phyloP scores from a whole-genome alignment of 106 monocot species.

The Phalaenopsis aphrodite region DNA sequence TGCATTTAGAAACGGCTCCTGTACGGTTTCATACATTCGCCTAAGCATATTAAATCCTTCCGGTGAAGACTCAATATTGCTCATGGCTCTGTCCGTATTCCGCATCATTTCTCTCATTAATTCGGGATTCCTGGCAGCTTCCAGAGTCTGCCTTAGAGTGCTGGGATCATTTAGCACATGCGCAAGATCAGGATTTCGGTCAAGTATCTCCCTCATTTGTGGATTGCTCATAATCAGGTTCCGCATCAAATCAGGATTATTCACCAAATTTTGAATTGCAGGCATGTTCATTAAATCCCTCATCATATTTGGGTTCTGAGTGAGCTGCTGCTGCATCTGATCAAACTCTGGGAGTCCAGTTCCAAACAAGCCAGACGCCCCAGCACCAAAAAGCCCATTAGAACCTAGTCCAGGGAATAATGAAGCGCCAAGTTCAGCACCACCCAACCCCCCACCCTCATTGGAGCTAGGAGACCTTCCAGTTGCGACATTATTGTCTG shows the following conservation, averaged over 20 bases:
- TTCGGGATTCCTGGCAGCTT: conserved; percentile 92
- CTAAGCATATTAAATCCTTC: conserved; percentile 98
- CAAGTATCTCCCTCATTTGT: conserved; percentile 89
- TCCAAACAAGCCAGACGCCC: conserved; percentile 43
- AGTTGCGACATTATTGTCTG: conserved; percentile 6
- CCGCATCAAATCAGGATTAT: conserved; percentile 82
- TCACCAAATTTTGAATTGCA: conserved; percentile 68
- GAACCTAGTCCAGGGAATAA: conserved; percentile 52
- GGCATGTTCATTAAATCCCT: conserved; percentile 93
- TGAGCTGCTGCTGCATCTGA: conserved; percentile 75
- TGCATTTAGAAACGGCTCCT: conserved; percentile 93
- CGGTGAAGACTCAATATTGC: conserved; percentile 94
- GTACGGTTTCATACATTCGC: conserved; percentile 94
- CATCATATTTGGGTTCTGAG: conserved; percentile 86
- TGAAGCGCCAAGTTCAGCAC: conserved; percentile 29
- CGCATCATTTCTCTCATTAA: conserved; percentile 99
- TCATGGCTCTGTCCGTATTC: conserved; percentile 98
- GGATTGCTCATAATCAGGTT: conserved; percentile 94
- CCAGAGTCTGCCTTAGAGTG: conserved; percentile 80
- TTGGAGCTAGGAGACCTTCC: conserved; percentile 13
- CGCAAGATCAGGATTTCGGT: conserved; percentile 89
- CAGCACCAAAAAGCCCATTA: conserved; percentile 32
- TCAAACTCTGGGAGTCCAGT: conserved; percentile 58
- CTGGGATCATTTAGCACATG: conserved; percentile 89
- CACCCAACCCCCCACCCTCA: conserved; percentile 24